Evolutionary conservation across 768 basidiomycete genomes (phyloP), one percentile per base, ranked within the genome.

Genomic region (Hydnum rufescens): DNA sequence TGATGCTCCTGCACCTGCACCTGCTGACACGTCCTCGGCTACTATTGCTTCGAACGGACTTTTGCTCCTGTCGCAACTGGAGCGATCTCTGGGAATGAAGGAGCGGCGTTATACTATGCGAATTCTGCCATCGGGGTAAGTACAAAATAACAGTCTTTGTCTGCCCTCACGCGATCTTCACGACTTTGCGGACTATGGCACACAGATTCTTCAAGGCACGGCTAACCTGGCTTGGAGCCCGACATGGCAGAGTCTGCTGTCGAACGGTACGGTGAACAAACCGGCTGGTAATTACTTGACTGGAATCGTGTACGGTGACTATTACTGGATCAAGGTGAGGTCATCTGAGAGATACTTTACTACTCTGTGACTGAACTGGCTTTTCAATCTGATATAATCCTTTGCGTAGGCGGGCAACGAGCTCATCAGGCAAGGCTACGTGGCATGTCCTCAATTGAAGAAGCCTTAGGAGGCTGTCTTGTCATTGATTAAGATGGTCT

Each of bases 21-120:
- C 76, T 0, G 78, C 79, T 0, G 82, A 84, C 63, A 78, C 76
- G 1, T 80, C 80, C 16, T 79, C 81, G 3, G 76, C 79, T 5
- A 76, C 72, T 32, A 73, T 82, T 55, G 77, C 72, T 0, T 72
- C 73, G 2, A 75, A 68, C 30, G 80, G 70, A 1, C 67, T 84
- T 42, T 62, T 83, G 32, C 64, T 80, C 6, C 69, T 83, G 4
- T 68, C 78, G 4, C 58, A 65, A 32, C 64, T 67, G 47, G 70
- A 57, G 61, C 65, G 54, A 54, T 68, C 58, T 66, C 55, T 65
- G 4, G 58, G 22, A 59, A 67, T 63, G 31, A 49, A 49, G 51
- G 60, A 51, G 53, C 68, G 52, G 54, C 66, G 31, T 50, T 59
- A 16, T 60, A 62, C 46, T 82, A 75, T 68, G 66, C 55, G 16